Evolutionary conservation across 768 basidiomycete species (phyloP).

Genomic region (Pseudohyphozyma bogoriensis): DNA sequence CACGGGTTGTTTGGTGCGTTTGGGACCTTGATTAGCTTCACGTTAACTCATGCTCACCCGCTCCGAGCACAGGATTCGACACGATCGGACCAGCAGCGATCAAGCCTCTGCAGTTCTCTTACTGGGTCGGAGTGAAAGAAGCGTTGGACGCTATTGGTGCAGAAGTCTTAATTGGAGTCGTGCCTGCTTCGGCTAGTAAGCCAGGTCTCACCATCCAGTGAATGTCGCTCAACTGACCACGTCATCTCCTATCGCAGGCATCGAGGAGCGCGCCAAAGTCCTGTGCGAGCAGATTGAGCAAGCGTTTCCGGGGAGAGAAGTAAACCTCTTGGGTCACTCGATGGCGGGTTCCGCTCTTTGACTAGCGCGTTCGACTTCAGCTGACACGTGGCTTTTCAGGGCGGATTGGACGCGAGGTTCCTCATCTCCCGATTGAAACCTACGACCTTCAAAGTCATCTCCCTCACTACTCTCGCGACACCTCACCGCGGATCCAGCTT

Average conservation of each 20-base stretch:
- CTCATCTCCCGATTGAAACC: constrained; percentile 72
- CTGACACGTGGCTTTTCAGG: constrained; percentile 43
- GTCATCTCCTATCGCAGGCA: constrained; percentile 68
- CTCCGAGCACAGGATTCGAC: constrained; percentile 54
- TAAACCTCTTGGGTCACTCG: constrained; percentile 83
- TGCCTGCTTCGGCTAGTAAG: constrained; percentile 46
- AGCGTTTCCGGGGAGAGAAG: constrained; percentile 65
- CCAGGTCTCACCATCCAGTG: neutral
- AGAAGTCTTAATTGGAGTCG: constrained; percentile 84
- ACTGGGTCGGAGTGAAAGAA: constrained; percentile 95
- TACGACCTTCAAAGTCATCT: constrained; percentile 68
- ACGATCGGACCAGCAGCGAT: constrained; percentile 63
- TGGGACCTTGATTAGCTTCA: neutral
- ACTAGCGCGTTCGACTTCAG: neutral
- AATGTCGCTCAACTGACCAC: neutral
- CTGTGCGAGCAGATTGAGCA: constrained; percentile 72
- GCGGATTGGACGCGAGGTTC: constrained; percentile 83
- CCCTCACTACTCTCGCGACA: constrained; percentile 85
- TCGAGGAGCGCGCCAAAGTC: constrained; percentile 77
- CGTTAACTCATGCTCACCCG: neutral
- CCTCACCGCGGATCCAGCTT: constrained; percentile 91
- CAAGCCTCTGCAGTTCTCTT: constrained; percentile 72
- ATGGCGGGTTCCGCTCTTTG: constrained; percentile 47
- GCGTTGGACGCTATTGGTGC: constrained; percentile 77
- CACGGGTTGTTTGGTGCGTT: constrained; percentile 61